Evolutionary conservation across 2,329 filamentous ascomycete species (phyloP), one percentile per base, ranked within the genome.

Genomic region (Volutella citrinella): DNA sequence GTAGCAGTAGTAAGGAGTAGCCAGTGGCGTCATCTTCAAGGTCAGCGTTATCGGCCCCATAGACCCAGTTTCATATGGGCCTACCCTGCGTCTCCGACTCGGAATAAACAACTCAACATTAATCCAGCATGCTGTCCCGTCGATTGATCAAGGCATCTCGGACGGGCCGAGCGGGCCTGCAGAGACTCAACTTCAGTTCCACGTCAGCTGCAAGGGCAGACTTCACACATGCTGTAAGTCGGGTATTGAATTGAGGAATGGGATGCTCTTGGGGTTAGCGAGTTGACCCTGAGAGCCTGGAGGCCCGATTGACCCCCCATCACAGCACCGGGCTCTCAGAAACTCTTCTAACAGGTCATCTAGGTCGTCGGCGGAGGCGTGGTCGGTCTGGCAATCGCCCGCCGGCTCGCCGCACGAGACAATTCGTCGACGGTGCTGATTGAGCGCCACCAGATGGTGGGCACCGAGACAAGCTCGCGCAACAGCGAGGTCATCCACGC

Each of bases 401-500:
- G 84, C 5, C 74, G 82, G 43, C 74, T 95, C 16, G 80, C 88
- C 34, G 76, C 78, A 17, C 68, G 72, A 39, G 69, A 78, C 19
- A 67, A 71, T 14, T 72, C 74, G 6, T 78, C 77, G 3, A 91
- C 87, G 0, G 72, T 95, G 10, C 69, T 95, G 34, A 78, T 96
- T 3, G 90, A 96, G 63, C 80, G 85, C 17, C 86, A 95, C 68
- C 63, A 70, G 15, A 71, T 75, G 31, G 72, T 86, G 17, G 90
- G 90, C 30, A 91, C 80, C 18, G 90, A 96, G 66, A 95, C 89
- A 1, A 90, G 84, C 43, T 87, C 84, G 46, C 82, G 90, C 48
- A 96, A 95, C 68, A 91, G 85, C 55, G 90, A 97, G 74, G 91
- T 97, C 35, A 94, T 98, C 51, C 93, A 98, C 60, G 93, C 87